Conservation (phyloP, 1,139 yeast species). For the Suhomyces yuchorum region DNA sequence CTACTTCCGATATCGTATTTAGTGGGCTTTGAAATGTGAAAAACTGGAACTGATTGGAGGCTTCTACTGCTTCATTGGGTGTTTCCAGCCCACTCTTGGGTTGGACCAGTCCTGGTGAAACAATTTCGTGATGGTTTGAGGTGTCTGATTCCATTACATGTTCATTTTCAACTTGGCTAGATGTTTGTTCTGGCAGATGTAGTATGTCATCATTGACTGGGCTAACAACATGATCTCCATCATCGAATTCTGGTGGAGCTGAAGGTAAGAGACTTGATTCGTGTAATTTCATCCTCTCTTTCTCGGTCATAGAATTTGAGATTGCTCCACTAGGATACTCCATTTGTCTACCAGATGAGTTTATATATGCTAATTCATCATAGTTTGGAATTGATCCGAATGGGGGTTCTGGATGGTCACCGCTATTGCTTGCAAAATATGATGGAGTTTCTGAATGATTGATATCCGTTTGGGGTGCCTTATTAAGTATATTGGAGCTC, state of each 20-base stretch:
- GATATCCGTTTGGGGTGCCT: neutral
- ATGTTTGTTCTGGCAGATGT: constrained; percentile 3
- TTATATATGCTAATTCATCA: constrained; percentile 20
- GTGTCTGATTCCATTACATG: neutral
- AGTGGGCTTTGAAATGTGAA: constrained; percentile 18
- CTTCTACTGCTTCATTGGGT: constrained; percentile 1
- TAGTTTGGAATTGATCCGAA: constrained; percentile 28
- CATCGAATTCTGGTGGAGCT: constrained; percentile 47
- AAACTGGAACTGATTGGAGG: constrained; percentile 18
- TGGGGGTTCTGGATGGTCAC: constrained; percentile 8
- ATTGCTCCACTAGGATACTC: constrained; percentile 21
- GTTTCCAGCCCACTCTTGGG: neutral
- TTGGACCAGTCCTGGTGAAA: neutral
- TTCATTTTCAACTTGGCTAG: neutral
- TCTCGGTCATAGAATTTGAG: constrained; percentile 38
- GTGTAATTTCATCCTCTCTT: constrained; percentile 53
- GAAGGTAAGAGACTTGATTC: constrained; percentile 66
- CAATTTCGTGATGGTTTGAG: neutral
- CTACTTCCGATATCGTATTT: constrained; percentile 17
- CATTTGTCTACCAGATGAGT: constrained; percentile 1
- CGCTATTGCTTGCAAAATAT: constrained; percentile 11
- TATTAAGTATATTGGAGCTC: neutral
- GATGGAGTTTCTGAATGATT: constrained; percentile 20
- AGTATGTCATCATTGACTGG: constrained; percentile 17
- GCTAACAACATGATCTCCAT: constrained; percentile 21